Evolutionary conservation across 2,329 filamentous ascomycete species (phyloP).

Genomic region (Rutstroemia sydowiana): DNA sequence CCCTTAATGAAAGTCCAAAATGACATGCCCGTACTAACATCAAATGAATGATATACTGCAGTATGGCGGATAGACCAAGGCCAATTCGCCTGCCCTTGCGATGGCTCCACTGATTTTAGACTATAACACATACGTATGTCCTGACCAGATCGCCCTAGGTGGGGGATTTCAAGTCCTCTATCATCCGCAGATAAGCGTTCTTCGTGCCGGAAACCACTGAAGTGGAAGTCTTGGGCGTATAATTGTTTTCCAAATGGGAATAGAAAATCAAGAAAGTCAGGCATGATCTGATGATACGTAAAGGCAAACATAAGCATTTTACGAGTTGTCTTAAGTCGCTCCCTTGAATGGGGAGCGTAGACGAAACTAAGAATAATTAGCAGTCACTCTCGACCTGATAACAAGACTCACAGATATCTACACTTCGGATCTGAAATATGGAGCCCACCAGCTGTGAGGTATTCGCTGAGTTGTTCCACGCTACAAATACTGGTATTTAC

Average conservation of each 20-base stretch:
- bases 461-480: slow-evolving; percentile 7
- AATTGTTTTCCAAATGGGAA: slow-evolving; percentile 32
- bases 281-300: slow-evolving; percentile 31
- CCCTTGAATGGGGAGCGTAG: slow-evolving; percentile 19
- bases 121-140: slow-evolving; percentile 35
- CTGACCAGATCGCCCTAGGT: slow-evolving; percentile 32
- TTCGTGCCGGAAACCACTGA: slow-evolving; percentile 31
- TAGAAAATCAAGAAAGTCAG: slow-evolving; percentile 33
- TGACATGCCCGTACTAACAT: slow-evolving; percentile 28
- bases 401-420: slow-evolving; percentile 20
- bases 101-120: slow-evolving; percentile 32
- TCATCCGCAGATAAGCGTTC: slow-evolving; percentile 14
- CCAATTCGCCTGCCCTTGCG: slow-evolving; percentile 10
- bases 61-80: slow-evolving; percentile 34
- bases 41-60: slow-evolving; percentile 34
- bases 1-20: slow-evolving; percentile 35
- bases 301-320: slow-evolving; percentile 19
- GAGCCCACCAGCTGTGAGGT: slow-evolving; percentile 1
- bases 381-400: not conserved
- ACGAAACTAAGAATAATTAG: slow-evolving; percentile 17
- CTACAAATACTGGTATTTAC: slow-evolving; percentile 1
- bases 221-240: slow-evolving; percentile 31
- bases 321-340: slow-evolving; percentile 11
- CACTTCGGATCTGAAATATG: slow-evolving; percentile 15
- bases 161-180: slow-evolving; percentile 16